Evolutionary conservation across 306 rosid species (phyloP).

Genomic region (Macrotyloma uniflorum): DNA sequence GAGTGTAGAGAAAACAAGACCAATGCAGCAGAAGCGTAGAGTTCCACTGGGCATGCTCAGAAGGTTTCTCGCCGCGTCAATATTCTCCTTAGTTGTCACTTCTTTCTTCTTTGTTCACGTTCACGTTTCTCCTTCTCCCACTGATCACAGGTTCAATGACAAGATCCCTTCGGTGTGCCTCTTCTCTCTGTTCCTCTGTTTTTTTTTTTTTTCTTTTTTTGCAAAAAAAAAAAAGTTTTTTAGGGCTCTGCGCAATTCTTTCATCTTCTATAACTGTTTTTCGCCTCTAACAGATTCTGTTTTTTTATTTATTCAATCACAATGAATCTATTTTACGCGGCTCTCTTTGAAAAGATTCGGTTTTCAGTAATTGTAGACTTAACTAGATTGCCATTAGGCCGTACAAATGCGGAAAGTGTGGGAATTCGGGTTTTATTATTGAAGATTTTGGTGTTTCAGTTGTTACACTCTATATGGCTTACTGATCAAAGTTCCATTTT

Average conservation of each 20-base stretch:
- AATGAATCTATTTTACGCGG: neutral
- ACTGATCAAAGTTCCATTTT: slow-evolving; percentile 1
- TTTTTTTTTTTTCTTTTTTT: neutral
- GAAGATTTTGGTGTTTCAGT: neutral
- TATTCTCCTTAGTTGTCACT: slow-evolving; percentile 57
- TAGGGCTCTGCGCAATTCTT: slow-evolving; percentile 26
- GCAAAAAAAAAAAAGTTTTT: neutral
- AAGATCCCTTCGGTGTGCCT: slow-evolving; percentile 66
- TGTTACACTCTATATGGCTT: slow-evolving; percentile 2
- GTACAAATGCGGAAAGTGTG: neutral
- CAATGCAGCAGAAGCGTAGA: slow-evolving; percentile 78
- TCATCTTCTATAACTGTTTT: slow-evolving; percentile 13
- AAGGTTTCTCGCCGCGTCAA: slow-evolving; percentile 66
- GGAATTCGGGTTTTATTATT: slow-evolving; percentile 3
- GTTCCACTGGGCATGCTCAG: slow-evolving; percentile 52
- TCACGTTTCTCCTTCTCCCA: slow-evolving; percentile 62
- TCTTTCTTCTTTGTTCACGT: slow-evolving; percentile 67
- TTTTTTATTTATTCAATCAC: neutral
- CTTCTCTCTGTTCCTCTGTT: neutral
- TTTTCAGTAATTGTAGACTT: slow-evolving; percentile 21
- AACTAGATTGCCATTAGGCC: slow-evolving; percentile 2
- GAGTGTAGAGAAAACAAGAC: slow-evolving; percentile 26
- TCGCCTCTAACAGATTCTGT: neutral
- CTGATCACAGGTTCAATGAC: slow-evolving; percentile 60
- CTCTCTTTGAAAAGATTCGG: neutral